Percentiles rank a stretch among this genome's conserved stretches.
phyloP scores from a whole-genome alignment of 257 asterid genomes.

The Solanum chiquidenum region DNA sequence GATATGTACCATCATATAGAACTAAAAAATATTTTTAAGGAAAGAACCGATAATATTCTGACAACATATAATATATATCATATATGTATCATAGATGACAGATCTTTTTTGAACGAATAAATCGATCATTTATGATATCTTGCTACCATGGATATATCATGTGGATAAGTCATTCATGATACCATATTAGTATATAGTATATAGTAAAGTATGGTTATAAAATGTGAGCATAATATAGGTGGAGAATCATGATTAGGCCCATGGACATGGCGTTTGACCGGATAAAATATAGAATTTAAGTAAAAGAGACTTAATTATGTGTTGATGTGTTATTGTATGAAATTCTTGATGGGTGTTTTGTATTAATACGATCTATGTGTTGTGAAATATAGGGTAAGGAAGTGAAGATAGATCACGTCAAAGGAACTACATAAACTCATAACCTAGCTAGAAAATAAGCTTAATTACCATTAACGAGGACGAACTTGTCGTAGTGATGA shows the following conservation, averaged over 20 bases:
- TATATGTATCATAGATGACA: neutral
- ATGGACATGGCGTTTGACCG: neutral
- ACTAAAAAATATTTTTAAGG: neutral
- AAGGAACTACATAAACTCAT: too few species aligned
- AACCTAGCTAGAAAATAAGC: too few species aligned
- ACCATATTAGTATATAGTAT: neutral
- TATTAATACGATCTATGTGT: neutral
- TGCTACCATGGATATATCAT: neutral
- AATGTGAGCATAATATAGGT: neutral
- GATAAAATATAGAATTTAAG: neutral
- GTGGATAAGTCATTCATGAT: neutral
- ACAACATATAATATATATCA: neutral
- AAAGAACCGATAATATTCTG: neutral
- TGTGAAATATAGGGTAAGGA: neutral
- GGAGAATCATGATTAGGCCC: neutral
- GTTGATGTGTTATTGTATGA: neutral
- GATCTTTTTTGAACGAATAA: neutral
- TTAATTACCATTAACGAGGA: too few species aligned
- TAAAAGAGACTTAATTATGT: neutral
- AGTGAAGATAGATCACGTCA: too few species aligned
- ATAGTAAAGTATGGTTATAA: neutral
- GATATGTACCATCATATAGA: neutral
- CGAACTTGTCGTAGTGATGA: too few species aligned
- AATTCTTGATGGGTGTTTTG: neutral
- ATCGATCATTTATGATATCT: neutral